Evolutionary conservation across 129 eudicot species (phyloP).

Genomic region (Logfia minima): DNA sequence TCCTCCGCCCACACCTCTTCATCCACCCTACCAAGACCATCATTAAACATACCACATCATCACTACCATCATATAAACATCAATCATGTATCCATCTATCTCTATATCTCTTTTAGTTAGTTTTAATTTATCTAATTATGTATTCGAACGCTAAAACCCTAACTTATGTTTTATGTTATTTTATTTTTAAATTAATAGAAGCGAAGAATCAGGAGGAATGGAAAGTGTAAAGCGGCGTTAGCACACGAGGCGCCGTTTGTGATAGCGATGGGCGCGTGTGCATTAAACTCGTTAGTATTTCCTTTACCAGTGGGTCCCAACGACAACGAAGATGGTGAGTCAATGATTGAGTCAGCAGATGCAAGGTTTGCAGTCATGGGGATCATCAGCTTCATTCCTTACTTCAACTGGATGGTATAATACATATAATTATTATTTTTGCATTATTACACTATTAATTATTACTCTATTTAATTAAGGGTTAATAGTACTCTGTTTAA

Average conservation of each 20-base stretch:
- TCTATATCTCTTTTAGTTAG: not conserved
- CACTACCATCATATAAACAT: conserved; percentile 23
- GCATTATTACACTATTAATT: not conserved
- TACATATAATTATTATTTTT: not conserved
- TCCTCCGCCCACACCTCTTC: conserved; percentile 28
- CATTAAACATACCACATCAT: conserved; percentile 16
- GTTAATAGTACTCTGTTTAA: not conserved
- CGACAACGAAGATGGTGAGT: conserved; percentile 53
- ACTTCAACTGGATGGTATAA: conserved; percentile 89
- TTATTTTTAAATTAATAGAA: conserved; percentile 15
- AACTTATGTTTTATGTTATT: not conserved
- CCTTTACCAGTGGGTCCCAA: conserved; percentile 44
- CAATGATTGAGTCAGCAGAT: conserved; percentile 63
- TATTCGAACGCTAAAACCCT: conserved; percentile 18
- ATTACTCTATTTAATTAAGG: not conserved
- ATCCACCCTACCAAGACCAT: conserved; percentile 30
- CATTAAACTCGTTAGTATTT: conserved; percentile 67
- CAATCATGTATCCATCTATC: conserved; percentile 35
- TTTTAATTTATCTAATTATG: not conserved
- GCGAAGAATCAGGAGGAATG: conserved; percentile 42
- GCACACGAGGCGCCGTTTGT: conserved; percentile 69
- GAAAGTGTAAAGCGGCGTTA: conserved; percentile 65
- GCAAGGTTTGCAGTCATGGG: conserved; percentile 93
- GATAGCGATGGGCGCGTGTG: conserved; percentile 74
- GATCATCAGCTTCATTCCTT: conserved; percentile 90